A percentile compares a stretch with the other conserved stretches of the same genome.
These are phyloP conservation scores for Nicotiana undulata DNA, from an alignment of 257 asterid species.

Conservation along the genomic window DNA sequence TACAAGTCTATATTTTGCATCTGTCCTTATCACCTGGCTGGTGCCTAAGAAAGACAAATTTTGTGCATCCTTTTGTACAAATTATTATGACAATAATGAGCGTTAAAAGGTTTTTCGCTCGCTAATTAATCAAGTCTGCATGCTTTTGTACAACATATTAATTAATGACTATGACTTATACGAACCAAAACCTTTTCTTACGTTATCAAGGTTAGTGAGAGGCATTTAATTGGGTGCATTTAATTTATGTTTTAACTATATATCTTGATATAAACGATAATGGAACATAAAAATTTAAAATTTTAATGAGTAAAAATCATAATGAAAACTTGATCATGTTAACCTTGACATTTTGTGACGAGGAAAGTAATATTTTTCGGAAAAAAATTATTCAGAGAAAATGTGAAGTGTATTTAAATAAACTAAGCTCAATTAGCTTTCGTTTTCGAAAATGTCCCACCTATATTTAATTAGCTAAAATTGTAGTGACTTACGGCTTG, in stretches of 20 bases:
- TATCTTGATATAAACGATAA: not conserved
- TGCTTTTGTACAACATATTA: not conserved
- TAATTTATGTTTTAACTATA: no score
- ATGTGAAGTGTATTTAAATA: not conserved
- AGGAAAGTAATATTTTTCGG: not conserved
- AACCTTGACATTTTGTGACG: not conserved
- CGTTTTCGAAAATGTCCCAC: not conserved
- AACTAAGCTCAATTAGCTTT: not conserved
- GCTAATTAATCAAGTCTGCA: not conserved
- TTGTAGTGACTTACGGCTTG: not conserved
- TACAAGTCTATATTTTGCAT: not conserved
- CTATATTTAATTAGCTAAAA: not conserved
- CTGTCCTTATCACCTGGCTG: not conserved
- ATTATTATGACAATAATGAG: no score
- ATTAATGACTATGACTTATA: not conserved
- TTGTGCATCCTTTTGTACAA: no score
- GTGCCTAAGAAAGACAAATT: no score
- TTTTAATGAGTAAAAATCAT: not conserved
- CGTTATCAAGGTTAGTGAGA: no score
- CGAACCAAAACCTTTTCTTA: no score
- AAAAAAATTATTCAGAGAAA: not conserved
- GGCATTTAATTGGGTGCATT: not conserved
- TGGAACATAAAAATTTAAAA: not conserved
- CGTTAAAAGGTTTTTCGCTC: not conserved
- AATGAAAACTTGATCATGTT: not conserved